A percentile compares a stretch with the other conserved stretches of the same genome.
Evolutionary conservation across 495 filamentous ascomycete species (phyloP).

Genomic region (Arthonia radiata): DNA sequence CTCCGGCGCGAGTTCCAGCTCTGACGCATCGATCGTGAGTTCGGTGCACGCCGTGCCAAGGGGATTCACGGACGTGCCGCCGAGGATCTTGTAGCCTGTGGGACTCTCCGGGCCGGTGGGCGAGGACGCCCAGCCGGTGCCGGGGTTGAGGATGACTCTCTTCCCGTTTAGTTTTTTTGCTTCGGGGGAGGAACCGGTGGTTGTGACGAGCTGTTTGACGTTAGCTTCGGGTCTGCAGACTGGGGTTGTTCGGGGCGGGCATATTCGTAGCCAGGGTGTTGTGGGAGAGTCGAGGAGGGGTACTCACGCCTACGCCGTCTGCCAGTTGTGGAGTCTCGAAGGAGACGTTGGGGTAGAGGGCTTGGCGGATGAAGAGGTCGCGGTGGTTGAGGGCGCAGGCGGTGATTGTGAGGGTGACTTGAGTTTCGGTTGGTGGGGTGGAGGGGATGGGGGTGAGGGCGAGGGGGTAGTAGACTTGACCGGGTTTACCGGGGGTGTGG

Average conservation of each 20-base stretch:
- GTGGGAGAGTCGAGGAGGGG: too few relatives aligned
- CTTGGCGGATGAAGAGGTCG: constrained; percentile 75
- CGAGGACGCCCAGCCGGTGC: constrained; percentile 43
- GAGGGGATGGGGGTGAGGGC: constrained; percentile 30
- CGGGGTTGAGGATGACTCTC: constrained; percentile 50
- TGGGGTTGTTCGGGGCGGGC: too few relatives aligned
- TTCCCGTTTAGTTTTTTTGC: constrained; percentile 30
- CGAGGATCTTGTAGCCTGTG: constrained; percentile 39
- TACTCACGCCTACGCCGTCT: constrained; percentile 59
- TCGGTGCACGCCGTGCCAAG: constrained; percentile 50
- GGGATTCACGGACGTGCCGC: constrained; percentile 35
- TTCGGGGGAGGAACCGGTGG: constrained; percentile 26
- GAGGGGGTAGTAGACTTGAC: constrained; percentile 57
- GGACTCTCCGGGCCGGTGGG: constrained; percentile 48
- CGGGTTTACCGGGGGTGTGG: constrained; percentile 48
- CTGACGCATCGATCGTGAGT: constrained; percentile 36
- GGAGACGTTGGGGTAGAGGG: constrained; percentile 63
- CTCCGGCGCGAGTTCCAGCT: constrained; percentile 48
- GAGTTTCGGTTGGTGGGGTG: constrained; percentile 31
- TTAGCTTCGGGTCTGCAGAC: too few relatives aligned
- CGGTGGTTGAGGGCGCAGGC: constrained; percentile 76
- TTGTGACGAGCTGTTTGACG: too few relatives aligned
- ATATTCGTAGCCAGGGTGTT: too few relatives aligned
- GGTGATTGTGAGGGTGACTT: constrained; percentile 43
- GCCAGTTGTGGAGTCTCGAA: constrained; percentile 53